Evolutionary conservation across 2,329 filamentous ascomycete genomes (phyloP), one percentile per base, ranked within the genome.

Genomic region (Ceratocystis albifundus): DNA sequence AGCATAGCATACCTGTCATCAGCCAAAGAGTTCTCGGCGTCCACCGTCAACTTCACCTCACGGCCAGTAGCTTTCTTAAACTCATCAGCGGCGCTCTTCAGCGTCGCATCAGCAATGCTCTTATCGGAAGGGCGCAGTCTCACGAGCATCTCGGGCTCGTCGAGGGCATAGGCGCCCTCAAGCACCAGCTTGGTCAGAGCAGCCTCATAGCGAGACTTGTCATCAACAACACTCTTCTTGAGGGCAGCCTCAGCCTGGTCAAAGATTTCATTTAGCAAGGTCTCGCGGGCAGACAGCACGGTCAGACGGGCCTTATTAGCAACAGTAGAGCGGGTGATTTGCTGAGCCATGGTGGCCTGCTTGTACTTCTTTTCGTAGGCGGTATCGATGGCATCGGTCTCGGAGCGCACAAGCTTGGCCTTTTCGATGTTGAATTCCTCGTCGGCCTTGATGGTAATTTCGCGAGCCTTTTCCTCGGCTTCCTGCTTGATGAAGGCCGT

Each of bases 401-500:
- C 94, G 79, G 95, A 87, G 76, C 90, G 93, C 72, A 97, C 94
- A 63, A 99, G 89, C 82, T 96, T 96, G 73, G 92, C 94, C 80
- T 99, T 99, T 77, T 99, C 94, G 76, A 96, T 97, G 75, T 90
- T 89, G 79, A 97, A 97, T 78, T 99, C 94, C 78, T 97, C 91
- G 80, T 97, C 92, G 77, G 94, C 94, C 80, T 97, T 97, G 80
- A 97, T 88, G 75, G 94, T 86, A 78, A 99, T 97, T 79, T 99
- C 94, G 75, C 89, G 89, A 73, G 91, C 91, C 80, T 99, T 99
- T 77, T 99, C 94, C 74, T 88, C 84, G 68, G 94, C 94, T 81
- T 99, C 94, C 80, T 97, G 94, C 78, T 91, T 90, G 86, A 99
- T 99, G 85, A 99, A 99, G 75, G 92, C 93, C 68, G 94, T 97